Conservation (phyloP, 352 stramenopile species). For the Phytophthora quininea region DNA sequence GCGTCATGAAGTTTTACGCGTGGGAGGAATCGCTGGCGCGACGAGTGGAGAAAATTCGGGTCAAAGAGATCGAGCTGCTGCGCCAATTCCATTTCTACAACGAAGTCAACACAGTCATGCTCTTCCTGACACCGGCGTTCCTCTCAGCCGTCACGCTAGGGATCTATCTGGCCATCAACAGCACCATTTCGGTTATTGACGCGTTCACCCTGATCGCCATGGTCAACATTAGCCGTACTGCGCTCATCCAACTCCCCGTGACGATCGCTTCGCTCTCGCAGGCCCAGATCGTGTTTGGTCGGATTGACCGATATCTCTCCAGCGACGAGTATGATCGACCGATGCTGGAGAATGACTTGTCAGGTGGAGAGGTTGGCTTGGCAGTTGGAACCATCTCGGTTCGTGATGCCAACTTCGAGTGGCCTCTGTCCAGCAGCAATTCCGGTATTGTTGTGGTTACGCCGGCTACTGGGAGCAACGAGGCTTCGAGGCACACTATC, state of each 20-base stretch:
- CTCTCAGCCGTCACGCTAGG: conserved; percentile 42
- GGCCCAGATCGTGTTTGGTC: conserved; percentile 24
- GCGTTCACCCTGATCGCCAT: conserved; percentile 46
- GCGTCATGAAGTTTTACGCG: conserved; percentile 89
- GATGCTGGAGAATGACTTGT: neutral
- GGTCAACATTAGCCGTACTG: conserved; percentile 35
- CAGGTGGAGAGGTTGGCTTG: neutral
- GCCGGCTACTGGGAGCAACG: conserved; percentile 21
- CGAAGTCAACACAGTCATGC: conserved; percentile 57
- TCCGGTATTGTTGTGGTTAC: conserved; percentile 71
- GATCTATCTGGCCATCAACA: conserved; percentile 42
- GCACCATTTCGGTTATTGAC: conserved; percentile 49
- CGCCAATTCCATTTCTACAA: conserved; percentile 59
- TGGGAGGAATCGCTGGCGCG: conserved; percentile 68
- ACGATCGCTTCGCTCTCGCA: conserved; percentile 35
- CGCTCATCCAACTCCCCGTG: conserved; percentile 24
- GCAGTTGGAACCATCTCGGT: conserved; percentile 17
- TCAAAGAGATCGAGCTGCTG: conserved; percentile 45
- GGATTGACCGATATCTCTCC: conserved; percentile 32
- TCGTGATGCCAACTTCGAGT: conserved; percentile 18
- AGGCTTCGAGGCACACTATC: conserved; percentile 4
- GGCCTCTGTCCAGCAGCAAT: conserved; percentile 31
- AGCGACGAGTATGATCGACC: conserved; percentile 27
- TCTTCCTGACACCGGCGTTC: conserved; percentile 53
- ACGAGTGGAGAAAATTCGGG: conserved; percentile 46